phyloP scores from a whole-genome alignment of 306 rosid genomes.

The Castanea sativa region DNA sequence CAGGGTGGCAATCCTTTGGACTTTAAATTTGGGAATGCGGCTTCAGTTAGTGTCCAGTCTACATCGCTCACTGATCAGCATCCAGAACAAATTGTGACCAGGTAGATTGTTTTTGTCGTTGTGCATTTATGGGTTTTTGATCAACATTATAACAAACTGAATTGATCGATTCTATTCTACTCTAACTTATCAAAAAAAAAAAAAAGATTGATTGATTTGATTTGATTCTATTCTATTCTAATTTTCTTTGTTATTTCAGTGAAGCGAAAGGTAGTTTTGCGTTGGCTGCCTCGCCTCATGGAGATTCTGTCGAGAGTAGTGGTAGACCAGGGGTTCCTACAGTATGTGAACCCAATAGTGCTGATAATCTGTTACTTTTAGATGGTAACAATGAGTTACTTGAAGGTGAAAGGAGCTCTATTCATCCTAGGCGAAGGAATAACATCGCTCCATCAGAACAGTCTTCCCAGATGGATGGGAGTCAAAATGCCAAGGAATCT shows the following conservation, averaged over 20 bases:
- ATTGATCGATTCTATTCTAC: constrained; percentile 11
- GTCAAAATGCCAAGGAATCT: constrained; percentile 78
- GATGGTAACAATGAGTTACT: constrained; percentile 70
- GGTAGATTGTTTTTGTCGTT: constrained; percentile 42
- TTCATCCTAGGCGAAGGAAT: constrained; percentile 58
- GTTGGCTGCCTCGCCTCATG: constrained; percentile 94
- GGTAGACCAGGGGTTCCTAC: constrained; percentile 84
- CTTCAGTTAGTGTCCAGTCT: constrained; percentile 96
- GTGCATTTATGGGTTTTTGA: constrained; percentile 16
- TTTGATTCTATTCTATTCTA: constrained; percentile 16
- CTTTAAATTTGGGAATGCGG: constrained; percentile 77
- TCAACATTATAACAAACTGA: constrained; percentile 11
- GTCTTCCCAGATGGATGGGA: constrained; percentile 82
- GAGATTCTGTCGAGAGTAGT: constrained; percentile 98
- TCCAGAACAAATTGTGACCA: constrained; percentile 86
- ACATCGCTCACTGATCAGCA: constrained; percentile 92
- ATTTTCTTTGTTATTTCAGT: constrained; percentile 41
- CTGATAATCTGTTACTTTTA: constrained; percentile 90
- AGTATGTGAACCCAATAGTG: constrained; percentile 86
- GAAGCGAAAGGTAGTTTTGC: constrained; percentile 99
- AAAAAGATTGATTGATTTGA: not conserved
- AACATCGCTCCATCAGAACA: constrained; percentile 72
- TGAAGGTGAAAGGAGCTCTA: constrained; percentile 60
- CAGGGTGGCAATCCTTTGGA: constrained; percentile 99
- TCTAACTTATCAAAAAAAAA: not conserved